These are phyloP conservation scores for Tricholoma terreum DNA, from an alignment of 768 basidiomycete species.

Conservation along the genomic window DNA sequence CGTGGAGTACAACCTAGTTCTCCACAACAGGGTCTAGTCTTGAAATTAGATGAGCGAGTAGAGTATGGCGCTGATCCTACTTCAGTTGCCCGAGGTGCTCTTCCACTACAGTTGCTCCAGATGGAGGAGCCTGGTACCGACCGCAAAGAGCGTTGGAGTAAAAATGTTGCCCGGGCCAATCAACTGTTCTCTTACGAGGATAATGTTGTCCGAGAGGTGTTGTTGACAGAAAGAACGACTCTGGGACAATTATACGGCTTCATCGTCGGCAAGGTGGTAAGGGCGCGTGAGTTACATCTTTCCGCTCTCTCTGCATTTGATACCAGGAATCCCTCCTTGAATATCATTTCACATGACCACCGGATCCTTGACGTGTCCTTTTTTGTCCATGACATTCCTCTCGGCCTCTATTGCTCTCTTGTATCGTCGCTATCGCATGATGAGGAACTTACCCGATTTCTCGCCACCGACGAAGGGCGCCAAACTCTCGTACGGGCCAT, in stretches of 20 bases:
- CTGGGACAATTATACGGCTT: slow-evolving; percentile 75
- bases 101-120: slow-evolving; percentile 46
- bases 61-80: slow-evolving; percentile 50
- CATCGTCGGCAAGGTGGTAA: slow-evolving; percentile 60
- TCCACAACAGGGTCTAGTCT: slow-evolving; percentile 35
- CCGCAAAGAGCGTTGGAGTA: slow-evolving; percentile 42
- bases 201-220: slow-evolving; percentile 51
- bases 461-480: slow-evolving; percentile 47
- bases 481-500: slow-evolving; percentile 51
- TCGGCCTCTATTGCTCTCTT: slow-evolving; percentile 62
- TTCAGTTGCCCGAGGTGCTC: slow-evolving; percentile 27
- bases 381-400: slow-evolving; percentile 61
- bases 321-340: slow-evolving; percentile 29
- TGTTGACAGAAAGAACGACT: slow-evolving; percentile 69
- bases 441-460: slow-evolving; percentile 52
- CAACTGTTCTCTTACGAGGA: slow-evolving; percentile 55
- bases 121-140: slow-evolving; percentile 41
- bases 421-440: slow-evolving; percentile 55
- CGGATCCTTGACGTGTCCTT: slow-evolving; percentile 59
- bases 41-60: slow-evolving; percentile 51
- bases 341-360: slow-evolving; percentile 50
- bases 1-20: slow-evolving; percentile 33
- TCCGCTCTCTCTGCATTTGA: slow-evolving; percentile 49
- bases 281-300: slow-evolving; percentile 65
- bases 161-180: slow-evolving; percentile 42